Conservation (phyloP, 352 stramenopile species). For the Ophiocytium majus region DNA sequence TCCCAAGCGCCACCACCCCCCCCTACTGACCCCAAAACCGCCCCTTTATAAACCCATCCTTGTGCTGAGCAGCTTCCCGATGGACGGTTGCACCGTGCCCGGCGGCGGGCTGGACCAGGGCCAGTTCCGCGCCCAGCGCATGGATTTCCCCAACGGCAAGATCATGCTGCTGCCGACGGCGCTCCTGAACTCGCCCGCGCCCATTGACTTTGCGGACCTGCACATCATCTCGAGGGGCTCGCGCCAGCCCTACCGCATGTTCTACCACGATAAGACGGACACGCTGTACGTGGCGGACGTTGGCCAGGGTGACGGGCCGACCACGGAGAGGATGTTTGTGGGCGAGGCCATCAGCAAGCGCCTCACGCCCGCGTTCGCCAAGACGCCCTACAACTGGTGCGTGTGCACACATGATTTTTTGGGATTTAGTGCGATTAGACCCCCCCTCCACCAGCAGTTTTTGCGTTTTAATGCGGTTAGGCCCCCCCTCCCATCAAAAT, state of each 20-base stretch:
- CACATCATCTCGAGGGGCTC: not conserved
- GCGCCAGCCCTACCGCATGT: conserved; percentile 5
- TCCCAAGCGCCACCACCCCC: too few species aligned
- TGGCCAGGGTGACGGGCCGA: not conserved
- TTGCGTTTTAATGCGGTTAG: too few species aligned
- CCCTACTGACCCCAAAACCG: too few species aligned
- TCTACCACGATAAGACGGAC: conserved; percentile 12
- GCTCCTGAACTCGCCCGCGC: not conserved
- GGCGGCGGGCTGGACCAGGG: conserved; percentile 19
- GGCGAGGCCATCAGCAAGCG: not conserved
- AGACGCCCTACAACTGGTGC: conserved; percentile 32
- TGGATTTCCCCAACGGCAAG: conserved; percentile 52
- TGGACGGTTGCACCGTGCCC: not conserved
- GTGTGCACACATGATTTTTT: too few species aligned
- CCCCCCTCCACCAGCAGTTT: too few species aligned
- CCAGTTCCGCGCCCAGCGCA: conserved; percentile 42
- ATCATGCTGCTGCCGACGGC: conserved; percentile 29
- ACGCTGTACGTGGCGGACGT: not conserved
- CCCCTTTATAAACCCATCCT: too few species aligned
- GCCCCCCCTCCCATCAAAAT: too few species aligned
- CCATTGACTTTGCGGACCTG: not conserved
- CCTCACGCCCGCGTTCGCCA: not conserved
- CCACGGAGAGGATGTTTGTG: not conserved
- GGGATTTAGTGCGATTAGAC: too few species aligned
- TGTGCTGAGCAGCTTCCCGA: too few species aligned